These are phyloP conservation scores for Rhodamnia rubescens DNA, from an alignment of 345 rosid species.

Conservation along the genomic window DNA sequence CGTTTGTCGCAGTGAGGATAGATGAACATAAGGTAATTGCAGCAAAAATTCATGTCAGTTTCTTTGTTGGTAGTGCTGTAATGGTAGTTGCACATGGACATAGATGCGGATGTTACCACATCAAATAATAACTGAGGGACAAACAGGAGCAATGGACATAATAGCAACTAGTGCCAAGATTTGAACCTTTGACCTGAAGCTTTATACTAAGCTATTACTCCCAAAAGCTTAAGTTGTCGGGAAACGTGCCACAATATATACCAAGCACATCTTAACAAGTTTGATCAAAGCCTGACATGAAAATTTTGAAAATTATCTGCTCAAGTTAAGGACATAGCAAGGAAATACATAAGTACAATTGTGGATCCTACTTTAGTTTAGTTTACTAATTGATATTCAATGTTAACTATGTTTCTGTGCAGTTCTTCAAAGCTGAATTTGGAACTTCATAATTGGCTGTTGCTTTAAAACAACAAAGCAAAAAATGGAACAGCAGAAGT, in stretches of 20 bases:
- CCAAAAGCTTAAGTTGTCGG: not conserved
- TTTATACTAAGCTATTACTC: not conserved
- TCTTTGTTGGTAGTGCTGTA: not conserved
- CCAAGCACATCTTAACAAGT: not conserved
- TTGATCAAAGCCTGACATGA: not conserved
- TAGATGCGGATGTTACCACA: not conserved
- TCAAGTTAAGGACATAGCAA: not conserved
- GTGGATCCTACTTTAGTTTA: not conserved
- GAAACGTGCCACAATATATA: not conserved
- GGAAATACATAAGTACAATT: not conserved
- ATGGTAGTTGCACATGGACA: not conserved
- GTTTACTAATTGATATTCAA: not conserved
- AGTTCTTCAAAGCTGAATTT: not conserved
- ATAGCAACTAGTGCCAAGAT: not conserved
- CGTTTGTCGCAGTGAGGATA: not conserved
- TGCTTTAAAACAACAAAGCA: not conserved
- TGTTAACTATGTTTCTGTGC: not conserved
- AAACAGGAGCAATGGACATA: not conserved
- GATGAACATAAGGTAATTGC: not conserved
- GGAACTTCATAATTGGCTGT: not conserved
- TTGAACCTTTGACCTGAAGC: not conserved
- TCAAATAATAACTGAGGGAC: not conserved
- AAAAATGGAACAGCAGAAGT: not conserved
- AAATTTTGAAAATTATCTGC: not conserved
- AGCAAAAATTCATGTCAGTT: not conserved